Percentiles rank a stretch among this genome's conserved stretches.
Evolutionary conservation across 2,329 filamentous ascomycete species (phyloP).

Genomic region (Botrytis sinoallii): DNA sequence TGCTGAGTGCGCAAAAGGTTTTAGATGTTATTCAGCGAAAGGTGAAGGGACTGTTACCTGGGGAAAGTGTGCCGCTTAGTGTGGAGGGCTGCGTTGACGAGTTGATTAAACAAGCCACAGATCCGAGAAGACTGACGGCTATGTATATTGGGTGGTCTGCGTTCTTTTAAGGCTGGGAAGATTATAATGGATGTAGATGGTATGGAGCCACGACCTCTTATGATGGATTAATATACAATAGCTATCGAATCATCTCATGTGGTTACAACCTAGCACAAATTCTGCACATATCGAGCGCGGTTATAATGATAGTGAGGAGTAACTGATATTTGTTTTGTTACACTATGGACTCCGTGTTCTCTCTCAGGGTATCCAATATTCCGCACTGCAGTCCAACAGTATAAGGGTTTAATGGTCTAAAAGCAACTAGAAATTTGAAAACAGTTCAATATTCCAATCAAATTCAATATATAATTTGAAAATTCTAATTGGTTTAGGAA

Average conservation of each 20-base stretch:
- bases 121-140: slow-evolving; percentile 72
- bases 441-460: too few species aligned
- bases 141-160: slow-evolving; percentile 98
- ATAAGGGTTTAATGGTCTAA: too few species aligned
- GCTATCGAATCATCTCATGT: neutral
- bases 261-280: neutral
- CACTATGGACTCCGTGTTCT: neutral
- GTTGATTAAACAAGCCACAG: slow-evolving; percentile 81
- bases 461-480: too few species aligned
- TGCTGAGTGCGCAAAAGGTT: slow-evolving; percentile 72
- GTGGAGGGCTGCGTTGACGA: slow-evolving; percentile 98
- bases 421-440: too few species aligned
- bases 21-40: slow-evolving; percentile 87
- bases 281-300: neutral
- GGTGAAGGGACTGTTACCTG: slow-evolving; percentile 75
- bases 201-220: neutral
- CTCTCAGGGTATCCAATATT: too few species aligned
- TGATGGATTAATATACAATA: neutral
- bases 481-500: too few species aligned
- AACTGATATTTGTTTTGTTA: neutral
- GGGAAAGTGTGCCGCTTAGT: slow-evolving; percentile 87
- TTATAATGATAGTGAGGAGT: neutral
- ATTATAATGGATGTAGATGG: neutral
- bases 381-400: too few species aligned
- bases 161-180: slow-evolving; percentile 49